phyloP scores from a whole-genome alignment of 495 filamentous ascomycete species.

The Bombardia bombarda region DNA sequence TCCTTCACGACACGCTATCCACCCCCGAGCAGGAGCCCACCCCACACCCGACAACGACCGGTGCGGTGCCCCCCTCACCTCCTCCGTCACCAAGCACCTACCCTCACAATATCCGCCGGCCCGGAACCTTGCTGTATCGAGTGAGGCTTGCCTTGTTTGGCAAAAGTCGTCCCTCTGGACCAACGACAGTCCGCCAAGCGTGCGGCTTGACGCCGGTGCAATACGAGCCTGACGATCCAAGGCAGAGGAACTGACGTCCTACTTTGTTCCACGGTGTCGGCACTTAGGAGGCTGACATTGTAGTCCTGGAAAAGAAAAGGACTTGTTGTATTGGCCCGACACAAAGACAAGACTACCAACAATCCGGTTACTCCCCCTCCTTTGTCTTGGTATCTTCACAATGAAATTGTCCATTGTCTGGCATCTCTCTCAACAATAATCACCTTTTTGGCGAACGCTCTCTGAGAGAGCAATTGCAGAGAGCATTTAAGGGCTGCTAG shows the following conservation, averaged over 20 bases:
- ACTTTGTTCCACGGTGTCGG: conserved; percentile 3
- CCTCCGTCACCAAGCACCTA: neutral
- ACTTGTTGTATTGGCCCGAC: neutral
- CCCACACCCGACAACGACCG: neutral
- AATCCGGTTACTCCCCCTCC: too few relatives aligned
- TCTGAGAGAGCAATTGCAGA: too few relatives aligned
- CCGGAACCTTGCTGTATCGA: neutral
- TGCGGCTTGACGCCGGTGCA: neutral
- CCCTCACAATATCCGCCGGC: conserved; percentile 9
- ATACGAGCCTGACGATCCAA: conserved; percentile 1
- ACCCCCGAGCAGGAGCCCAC: neutral
- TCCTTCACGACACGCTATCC: neutral
- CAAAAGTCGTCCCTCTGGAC: neutral
- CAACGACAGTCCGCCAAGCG: conserved; percentile 1
- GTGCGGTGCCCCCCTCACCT: neutral
- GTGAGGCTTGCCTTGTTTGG: conserved; percentile 3
- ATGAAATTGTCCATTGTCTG: neutral
- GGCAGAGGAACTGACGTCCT: neutral
- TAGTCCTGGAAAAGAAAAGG: too few relatives aligned
- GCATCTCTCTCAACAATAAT: too few relatives aligned
- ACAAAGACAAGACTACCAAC: neutral
- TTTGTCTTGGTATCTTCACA: too few relatives aligned
- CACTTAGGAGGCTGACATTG: neutral
- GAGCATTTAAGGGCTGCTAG: too few relatives aligned
- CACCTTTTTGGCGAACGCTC: too few relatives aligned